Evolutionary conservation across 495 filamentous ascomycete genomes (phyloP).

Genomic region (Neurospora sp.): DNA sequence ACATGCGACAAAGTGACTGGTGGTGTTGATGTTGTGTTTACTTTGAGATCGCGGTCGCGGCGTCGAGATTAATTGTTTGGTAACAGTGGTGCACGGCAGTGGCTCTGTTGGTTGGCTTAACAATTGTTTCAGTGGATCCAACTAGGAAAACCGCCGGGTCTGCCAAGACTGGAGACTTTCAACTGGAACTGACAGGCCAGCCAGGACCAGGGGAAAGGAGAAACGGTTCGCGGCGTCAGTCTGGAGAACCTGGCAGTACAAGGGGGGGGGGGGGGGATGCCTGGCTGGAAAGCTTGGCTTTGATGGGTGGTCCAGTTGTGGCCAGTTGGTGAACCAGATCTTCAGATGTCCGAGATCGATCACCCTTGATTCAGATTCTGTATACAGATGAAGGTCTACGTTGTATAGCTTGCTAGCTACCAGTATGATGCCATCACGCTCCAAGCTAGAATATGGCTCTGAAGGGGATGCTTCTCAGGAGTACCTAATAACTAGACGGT

Average conservation of each 20-base stretch:
- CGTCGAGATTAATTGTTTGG: neutral
- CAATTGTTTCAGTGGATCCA: neutral
- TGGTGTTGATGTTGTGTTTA: slow-evolving; percentile 1
- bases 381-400: neutral
- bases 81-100: neutral
- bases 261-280: neutral
- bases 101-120: neutral
- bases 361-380: neutral
- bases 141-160: neutral
- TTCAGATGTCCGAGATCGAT: neutral
- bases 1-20: neutral
- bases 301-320: neutral
- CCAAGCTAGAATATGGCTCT: neutral
- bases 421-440: neutral
- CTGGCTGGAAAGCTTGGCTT: neutral
- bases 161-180: neutral
- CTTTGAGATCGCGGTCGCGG: neutral
- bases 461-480: neutral
- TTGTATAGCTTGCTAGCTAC: neutral
- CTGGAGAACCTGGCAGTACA: neutral
- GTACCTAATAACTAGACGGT: neutral
- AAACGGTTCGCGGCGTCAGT: neutral
- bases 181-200: neutral
- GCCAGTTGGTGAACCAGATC: neutral
- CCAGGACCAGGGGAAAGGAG: neutral